Conservation (phyloP, 805 yeast species). For the Yarrowia keelungensis region DNA sequence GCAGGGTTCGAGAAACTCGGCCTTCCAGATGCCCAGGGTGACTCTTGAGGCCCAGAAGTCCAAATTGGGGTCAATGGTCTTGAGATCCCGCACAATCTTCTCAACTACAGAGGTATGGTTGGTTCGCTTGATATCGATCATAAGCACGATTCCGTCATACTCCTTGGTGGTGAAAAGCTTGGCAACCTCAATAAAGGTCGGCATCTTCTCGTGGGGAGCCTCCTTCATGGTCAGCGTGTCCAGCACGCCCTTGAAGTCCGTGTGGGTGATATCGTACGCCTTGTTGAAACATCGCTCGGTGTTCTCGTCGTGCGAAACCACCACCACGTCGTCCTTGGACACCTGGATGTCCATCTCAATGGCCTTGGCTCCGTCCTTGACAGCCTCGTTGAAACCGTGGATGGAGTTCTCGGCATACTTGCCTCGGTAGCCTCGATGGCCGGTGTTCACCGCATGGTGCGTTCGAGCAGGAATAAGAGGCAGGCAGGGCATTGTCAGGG, state of each 20-base stretch:
- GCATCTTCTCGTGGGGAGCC: slow-evolving; percentile 51
- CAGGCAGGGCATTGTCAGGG: slow-evolving; percentile 1
- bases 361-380: slow-evolving; percentile 55
- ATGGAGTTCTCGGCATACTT: slow-evolving; percentile 58
- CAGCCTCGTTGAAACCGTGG: slow-evolving; percentile 57
- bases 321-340: slow-evolving; percentile 60
- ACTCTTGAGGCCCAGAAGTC: slow-evolving; percentile 57
- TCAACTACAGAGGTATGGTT: slow-evolving; percentile 56
- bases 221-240: slow-evolving; percentile 50
- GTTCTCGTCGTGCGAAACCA: slow-evolving; percentile 61
- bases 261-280: slow-evolving; percentile 51
- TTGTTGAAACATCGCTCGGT: slow-evolving; percentile 59
- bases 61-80: slow-evolving; percentile 52
- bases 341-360: slow-evolving; percentile 66
- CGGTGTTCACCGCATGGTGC: slow-evolving; percentile 43
- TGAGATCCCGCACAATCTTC: slow-evolving; percentile 52
- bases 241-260: slow-evolving; percentile 51
- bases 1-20: slow-evolving; percentile 56
- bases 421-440: slow-evolving; percentile 51
- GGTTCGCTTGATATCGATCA: slow-evolving; percentile 61
- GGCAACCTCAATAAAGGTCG: slow-evolving; percentile 54
- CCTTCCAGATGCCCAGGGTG: slow-evolving; percentile 62
- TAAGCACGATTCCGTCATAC: slow-evolving; percentile 49
- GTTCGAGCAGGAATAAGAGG: slow-evolving; percentile 11
- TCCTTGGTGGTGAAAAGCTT: slow-evolving; percentile 52